Base-by-base conservation (phyloP, 768 basidiomycete genomes). In the Paxillus rubicundulus region DNA sequence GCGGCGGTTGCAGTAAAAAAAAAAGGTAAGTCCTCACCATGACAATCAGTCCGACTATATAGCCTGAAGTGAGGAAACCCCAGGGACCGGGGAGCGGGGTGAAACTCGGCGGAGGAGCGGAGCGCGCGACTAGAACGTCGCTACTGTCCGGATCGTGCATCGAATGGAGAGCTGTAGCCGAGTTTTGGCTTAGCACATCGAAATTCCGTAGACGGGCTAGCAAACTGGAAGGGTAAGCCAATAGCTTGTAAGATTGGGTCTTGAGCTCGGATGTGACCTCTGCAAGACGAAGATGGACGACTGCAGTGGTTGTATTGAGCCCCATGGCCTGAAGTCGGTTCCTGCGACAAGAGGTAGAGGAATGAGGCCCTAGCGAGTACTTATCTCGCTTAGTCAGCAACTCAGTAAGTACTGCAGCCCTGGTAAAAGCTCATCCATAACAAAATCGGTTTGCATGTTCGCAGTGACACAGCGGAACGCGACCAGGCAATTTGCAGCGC, bases 61-160 rank as follows among this genome's bases (percentile, higher is more conserved):
- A 91, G 2, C 84, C 80, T 14, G 87, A 89, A 0, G 84, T 85
- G 50, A 88, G 74, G 72, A 91, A 90, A 0, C 77, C 82, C 78
- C 82, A 86, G 1, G 84, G 85, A 0, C 82, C 84, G 0, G 85
- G 83, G 41, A 84, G 59, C 53, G 67, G 39, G 45, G 42, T 54
- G 54, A 50, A 53, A 33, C 18, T 28, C 9, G 47, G 56, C 39
- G 37, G 59, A 53, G 18, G 55, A 44, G 51, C 42, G 45, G 57
- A 33, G 53, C 49, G 46, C 41, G 45, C 38, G 33, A 49, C 17
- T 2, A 49, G 41, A 14, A 48, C 9, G 44, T 27, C 49, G 30
- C 34, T 33, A 42, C 39, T 14, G 27, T 49, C 49, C 40, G 43
- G 18, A 52, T 58, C 38, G 50, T 49, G 56, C 34, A 42, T 6